Conservation (phyloP, 1,284 basidiomycete genomes). For the Tylopilus sp. region DNA sequence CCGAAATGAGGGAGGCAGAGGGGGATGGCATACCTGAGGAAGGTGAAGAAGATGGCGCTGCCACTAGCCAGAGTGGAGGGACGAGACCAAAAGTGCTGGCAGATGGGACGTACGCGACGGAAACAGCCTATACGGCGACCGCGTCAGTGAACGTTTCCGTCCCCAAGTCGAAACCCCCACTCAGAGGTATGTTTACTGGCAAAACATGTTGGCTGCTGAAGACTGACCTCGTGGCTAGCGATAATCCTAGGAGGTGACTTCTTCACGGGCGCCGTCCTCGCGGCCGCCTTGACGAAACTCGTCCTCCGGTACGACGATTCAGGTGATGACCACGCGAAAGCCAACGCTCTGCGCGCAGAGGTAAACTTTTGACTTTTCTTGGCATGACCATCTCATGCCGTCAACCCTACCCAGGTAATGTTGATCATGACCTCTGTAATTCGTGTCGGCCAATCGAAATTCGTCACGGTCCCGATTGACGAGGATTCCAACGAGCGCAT, state of each 20-base stretch:
- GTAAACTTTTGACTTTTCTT: slow-evolving; percentile 35
- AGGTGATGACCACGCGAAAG: slow-evolving; percentile 51
- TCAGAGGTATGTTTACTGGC: slow-evolving; percentile 55
- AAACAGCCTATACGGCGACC: slow-evolving; percentile 83
- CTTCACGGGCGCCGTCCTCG: slow-evolving; percentile 91
- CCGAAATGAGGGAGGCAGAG: slow-evolving; percentile 77
- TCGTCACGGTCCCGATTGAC: slow-evolving; percentile 90
- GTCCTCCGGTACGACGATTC: slow-evolving; percentile 78
- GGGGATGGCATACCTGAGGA: slow-evolving; percentile 43
- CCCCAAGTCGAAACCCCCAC: slow-evolving; percentile 88
- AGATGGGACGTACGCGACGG: slow-evolving; percentile 98
- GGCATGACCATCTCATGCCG: not conserved
- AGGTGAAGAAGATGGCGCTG: slow-evolving; percentile 40
- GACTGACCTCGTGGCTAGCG: slow-evolving; percentile 40
- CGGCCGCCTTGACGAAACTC: slow-evolving; percentile 88
- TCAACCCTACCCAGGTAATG: slow-evolving; percentile 64
- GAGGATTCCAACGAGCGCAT: slow-evolving; percentile 98
- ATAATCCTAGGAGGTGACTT: slow-evolving; percentile 95
- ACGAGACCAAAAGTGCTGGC: slow-evolving; percentile 72
- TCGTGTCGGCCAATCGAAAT: slow-evolving; percentile 96
- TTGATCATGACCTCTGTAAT: slow-evolving; percentile 97
- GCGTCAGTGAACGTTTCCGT: slow-evolving; percentile 69
- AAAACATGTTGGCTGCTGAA: not conserved
- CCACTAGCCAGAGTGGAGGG: slow-evolving; percentile 36
- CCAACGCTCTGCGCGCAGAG: slow-evolving; percentile 85